phyloP scores from a whole-genome alignment of 2,329 filamentous ascomycete genomes.

The Rutstroemia sp. region DNA sequence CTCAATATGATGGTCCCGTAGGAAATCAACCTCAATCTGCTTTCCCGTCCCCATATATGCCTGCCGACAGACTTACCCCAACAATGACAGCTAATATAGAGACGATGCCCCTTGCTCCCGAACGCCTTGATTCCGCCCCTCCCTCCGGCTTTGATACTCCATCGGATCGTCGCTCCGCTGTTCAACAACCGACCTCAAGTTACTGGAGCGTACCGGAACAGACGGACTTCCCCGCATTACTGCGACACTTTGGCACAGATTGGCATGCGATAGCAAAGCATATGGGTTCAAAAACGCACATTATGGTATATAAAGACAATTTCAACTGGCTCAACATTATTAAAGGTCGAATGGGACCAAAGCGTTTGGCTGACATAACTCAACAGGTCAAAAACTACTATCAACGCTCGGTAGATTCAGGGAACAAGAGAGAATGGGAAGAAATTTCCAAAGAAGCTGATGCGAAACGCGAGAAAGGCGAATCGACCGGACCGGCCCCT shows the following conservation, averaged over 20 bases:
- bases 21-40: constrained; percentile 9
- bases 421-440: constrained; percentile 50
- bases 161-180: constrained; percentile 21
- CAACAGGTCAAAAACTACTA: constrained; percentile 62
- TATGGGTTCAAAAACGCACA: constrained; percentile 77
- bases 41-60: constrained; percentile 17
- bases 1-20: constrained; percentile 20
- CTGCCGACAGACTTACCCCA: constrained; percentile 15
- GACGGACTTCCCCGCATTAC: constrained; percentile 65
- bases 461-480: constrained; percentile 44
- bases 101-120: constrained; percentile 18
- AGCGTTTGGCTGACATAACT: constrained; percentile 28
- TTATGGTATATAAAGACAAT: constrained; percentile 57
- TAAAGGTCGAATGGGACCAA: constrained; percentile 24
- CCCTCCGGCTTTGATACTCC: constrained; percentile 21
- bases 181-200: constrained; percentile 61
- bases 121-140: constrained; percentile 25
- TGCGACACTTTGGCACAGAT: constrained; percentile 71
- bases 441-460: constrained; percentile 53
- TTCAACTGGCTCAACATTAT: constrained; percentile 25
- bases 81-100: constrained; percentile 18
- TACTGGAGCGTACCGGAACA: constrained; percentile 84
- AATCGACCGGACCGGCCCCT: constrained; percentile 53
- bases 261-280: constrained; percentile 68
- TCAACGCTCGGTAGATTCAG: constrained; percentile 52